Evolutionary conservation across 148 eudicot species (phyloP), one percentile per base, ranked within the genome.

Genomic region (Chenopodium berlandieri): DNA sequence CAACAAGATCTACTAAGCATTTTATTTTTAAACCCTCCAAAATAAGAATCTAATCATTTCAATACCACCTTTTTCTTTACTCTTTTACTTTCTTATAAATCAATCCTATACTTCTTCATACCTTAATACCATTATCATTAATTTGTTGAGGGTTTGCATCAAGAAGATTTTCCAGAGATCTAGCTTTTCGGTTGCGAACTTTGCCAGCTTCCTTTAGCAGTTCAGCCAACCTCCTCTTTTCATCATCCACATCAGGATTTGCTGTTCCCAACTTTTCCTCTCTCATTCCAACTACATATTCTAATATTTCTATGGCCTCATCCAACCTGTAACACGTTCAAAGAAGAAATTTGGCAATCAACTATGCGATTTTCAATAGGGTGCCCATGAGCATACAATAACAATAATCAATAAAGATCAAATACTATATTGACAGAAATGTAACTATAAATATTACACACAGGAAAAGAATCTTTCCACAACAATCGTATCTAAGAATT

Each of bases 201-300:
- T 93, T 88, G 23, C 98, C 98, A 12, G 97, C 93, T 84, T 93
- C 98, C 82, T 93, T 93, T 60, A 95, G 79, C 69, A 95, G 81
- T 84, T 89, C 97, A 3, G 92, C 91, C 83, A 95, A 84, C 86
- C 98, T 91, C 85, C 91, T 90, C 88, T 95, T 95, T 83, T 95
- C 98, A 67, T 95, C 98, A 30, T 90, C 97, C 80, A 95, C 97
- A 65, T 95, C 94, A 31, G 94, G 94, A 85, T 94, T 92, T 47
- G 98, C 98, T 75, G 98, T 95, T 83, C 97, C 98, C 34, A 95
- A 90, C 94, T 95, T 95, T 83, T 95, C 97, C 92, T 95, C 98
- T 78, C 98, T 91, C 97, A 92, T 91, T 48, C 91, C 97, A 77
- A 95, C 97, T 34, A 95, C 91, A 80, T 76, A 82, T 83, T 95